Evolutionary conservation across 192 early-diverging fungal species (phyloP).

Genomic region (Rhizoclosmatium sp.): DNA sequence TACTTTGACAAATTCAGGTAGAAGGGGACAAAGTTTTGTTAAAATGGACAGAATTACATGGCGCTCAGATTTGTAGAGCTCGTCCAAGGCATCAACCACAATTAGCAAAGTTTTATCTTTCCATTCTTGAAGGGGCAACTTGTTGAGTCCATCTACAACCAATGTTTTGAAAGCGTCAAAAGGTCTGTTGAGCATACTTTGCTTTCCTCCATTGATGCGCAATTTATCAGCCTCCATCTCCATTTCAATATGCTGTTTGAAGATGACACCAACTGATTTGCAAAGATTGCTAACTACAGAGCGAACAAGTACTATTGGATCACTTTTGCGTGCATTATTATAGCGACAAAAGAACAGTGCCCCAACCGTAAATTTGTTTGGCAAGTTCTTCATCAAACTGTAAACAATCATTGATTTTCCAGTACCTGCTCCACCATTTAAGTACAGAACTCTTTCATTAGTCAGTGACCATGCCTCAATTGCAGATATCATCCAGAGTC

Average conservation of each 20-base stretch:
- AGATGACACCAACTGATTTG: neutral
- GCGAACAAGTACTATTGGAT: slow-evolving; percentile 1
- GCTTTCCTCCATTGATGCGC: neutral
- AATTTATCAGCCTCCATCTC: neutral
- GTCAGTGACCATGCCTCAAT: neutral
- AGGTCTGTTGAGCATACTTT: neutral
- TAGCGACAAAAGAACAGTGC: slow-evolving; percentile 38
- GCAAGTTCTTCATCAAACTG: neutral
- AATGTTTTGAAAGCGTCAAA: neutral
- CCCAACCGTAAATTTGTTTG: slow-evolving; percentile 27
- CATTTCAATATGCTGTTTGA: neutral
- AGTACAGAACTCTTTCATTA: slow-evolving; percentile 19
- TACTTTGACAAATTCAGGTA: slow-evolving; percentile 33
- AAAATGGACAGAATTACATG: slow-evolving; percentile 12
- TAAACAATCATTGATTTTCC: slow-evolving; percentile 34
- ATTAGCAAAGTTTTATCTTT: slow-evolving; percentile 31
- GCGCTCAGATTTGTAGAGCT: neutral
- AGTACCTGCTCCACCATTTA: no score
- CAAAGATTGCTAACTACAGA: slow-evolving; percentile 19
- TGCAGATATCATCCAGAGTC: slow-evolving; percentile 1
- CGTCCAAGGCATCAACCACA: slow-evolving; percentile 40
- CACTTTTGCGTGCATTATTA: slow-evolving; percentile 29
- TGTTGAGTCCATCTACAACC: slow-evolving; percentile 4
- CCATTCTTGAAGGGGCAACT: neutral
- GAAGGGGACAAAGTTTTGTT: neutral